Base-by-base conservation (phyloP, 805 yeast species). In the Pichia nakasei region DNA sequence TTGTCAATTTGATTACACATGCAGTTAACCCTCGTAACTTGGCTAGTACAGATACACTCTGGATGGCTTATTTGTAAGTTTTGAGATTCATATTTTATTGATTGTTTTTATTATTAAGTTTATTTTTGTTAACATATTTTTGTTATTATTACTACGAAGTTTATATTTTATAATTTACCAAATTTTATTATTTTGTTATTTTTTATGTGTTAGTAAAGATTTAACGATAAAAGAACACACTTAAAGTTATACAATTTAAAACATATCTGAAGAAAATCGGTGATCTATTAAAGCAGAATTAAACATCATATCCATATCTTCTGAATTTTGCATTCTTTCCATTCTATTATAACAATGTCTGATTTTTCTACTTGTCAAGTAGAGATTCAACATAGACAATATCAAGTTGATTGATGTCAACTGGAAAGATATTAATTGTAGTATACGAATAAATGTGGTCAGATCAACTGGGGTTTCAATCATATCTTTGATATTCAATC, bases 11-110 rank as follows among this genome's bases (percentile, higher is more conserved):
- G 57, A 86, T 93, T 42, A 82, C 95, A 5, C 88, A 86, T 57
- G 97, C 98, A 7, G 97, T 89, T 15, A 91, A 89, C 58, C 97
- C 97, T 31, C 77, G 95, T 54, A 86, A 87, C 55, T 67, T 93
- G 53, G 97, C 97, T 15, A 79, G 86, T 43, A 82, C 95, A 6
- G 98, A 93, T 55, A 80, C 88, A 15, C 72, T 85, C 51, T 93
- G 96, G 88, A 86, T 93, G 96, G 93, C 98, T 1, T 93, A 87
- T 67, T 77, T 88, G 53, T 88, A 68, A 50, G 0, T 15, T 21
- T 32, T 17, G 19, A 15, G 22, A 17, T 17, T 21, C 19, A 20
- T n/a, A n/a, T 13, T 34, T 13, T 17, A 11, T 18, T 38, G 9
- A 24, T 11, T 29, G 9, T 40, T 37, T 21, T 39, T 41, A 21